Percentiles rank a stretch among this genome's conserved stretches.
phyloP scores from a whole-genome alignment of 345 rosid genomes.

The Aurinia saxatilis region DNA sequence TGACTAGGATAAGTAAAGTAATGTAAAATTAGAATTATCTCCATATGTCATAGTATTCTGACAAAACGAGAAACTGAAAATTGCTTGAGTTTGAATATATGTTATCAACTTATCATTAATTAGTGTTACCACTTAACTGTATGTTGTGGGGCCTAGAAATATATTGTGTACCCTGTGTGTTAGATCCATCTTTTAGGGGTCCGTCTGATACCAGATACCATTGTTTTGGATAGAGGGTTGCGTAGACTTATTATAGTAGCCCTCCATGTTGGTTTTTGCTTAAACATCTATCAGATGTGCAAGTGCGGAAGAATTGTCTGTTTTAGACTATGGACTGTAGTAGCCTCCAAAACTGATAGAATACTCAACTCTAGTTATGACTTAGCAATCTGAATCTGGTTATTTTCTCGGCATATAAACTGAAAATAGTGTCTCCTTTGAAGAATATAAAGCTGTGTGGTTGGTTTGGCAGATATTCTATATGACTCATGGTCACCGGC shows the following conservation, averaged over 20 bases:
- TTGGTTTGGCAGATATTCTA: slow-evolving; percentile 57
- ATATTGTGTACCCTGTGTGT: not conserved
- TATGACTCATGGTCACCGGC: slow-evolving; percentile 99
- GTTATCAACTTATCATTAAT: not conserved
- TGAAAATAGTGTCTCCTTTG: not conserved
- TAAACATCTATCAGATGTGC: not conserved
- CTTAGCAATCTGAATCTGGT: not conserved
- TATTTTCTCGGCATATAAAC: not conserved
- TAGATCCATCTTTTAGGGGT: no score
- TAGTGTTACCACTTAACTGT: not conserved
- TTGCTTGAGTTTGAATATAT: not conserved
- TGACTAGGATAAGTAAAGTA: not conserved
- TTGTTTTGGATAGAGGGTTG: not conserved
- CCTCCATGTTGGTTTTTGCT: not conserved
- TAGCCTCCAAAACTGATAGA: not conserved
- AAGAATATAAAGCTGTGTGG: not conserved
- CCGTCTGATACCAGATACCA: no score
- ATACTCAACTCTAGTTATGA: not conserved
- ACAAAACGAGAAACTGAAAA: not conserved
- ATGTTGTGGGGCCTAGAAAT: not conserved
- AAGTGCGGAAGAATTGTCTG: not conserved
- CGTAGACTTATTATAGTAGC: not conserved
- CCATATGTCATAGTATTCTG: not conserved
- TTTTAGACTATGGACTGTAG: not conserved
- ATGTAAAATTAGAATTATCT: not conserved